Evolutionary conservation across 2,329 filamentous ascomycete genomes (phyloP).

Genomic region (Colletotrichum cereale): DNA sequence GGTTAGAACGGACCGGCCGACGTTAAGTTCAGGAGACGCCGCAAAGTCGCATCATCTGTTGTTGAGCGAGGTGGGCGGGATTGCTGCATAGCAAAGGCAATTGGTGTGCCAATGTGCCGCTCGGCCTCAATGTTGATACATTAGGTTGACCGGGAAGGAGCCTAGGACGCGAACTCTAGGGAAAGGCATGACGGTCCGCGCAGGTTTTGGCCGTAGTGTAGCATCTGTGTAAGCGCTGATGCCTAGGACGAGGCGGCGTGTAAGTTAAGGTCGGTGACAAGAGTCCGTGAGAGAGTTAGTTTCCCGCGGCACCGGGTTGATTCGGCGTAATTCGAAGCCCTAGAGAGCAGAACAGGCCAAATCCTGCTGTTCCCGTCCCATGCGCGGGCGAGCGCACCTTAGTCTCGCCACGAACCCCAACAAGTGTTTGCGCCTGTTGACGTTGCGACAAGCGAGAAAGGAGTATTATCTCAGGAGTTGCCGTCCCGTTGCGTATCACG

Average conservation of each 20-base stretch:
- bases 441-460: not conserved
- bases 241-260: slow-evolving; percentile 18
- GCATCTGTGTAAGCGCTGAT: slow-evolving; percentile 26
- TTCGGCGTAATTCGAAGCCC: slow-evolving; percentile 23
- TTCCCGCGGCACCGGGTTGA: slow-evolving; percentile 21
- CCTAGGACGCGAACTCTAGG: not conserved
- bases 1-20: slow-evolving; percentile 26
- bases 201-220: slow-evolving; percentile 4
- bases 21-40: slow-evolving; percentile 25
- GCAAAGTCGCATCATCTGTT: slow-evolving; percentile 29
- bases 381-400: slow-evolving; percentile 3
- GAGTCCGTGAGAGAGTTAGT: slow-evolving; percentile 20
- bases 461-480: slow-evolving; percentile 2
- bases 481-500: slow-evolving; percentile 2
- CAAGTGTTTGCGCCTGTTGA: not conserved
- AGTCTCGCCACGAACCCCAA: not conserved
- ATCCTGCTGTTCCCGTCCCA: slow-evolving; percentile 11
- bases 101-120: slow-evolving; percentile 10
- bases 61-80: slow-evolving; percentile 24
- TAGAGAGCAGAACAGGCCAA: slow-evolving; percentile 3
- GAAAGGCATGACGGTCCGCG: not conserved
- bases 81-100: slow-evolving; percentile 24
- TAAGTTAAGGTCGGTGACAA: slow-evolving; percentile 21
- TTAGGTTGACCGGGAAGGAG: slow-evolving; percentile 33
- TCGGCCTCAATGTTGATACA: slow-evolving; percentile 16